These are phyloP conservation scores for Globisporangium spinosum DNA, from an alignment of 352 stramenopile species.

Conservation along the genomic window DNA sequence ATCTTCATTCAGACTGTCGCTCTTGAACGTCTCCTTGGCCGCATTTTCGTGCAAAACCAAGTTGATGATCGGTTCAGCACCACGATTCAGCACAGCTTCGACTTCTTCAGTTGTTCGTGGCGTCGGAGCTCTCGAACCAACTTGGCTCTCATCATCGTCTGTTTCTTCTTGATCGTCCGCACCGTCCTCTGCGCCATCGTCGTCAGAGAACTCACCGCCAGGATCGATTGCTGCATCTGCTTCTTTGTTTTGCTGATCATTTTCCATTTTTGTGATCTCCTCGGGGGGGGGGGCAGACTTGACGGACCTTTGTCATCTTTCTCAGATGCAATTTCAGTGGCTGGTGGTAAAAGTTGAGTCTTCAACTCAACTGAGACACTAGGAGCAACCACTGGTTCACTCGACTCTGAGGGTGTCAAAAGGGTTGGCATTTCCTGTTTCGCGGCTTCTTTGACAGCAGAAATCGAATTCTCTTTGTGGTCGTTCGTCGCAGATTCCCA, in stretches of 20 bases:
- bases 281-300: not conserved
- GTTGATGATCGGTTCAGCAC: not conserved
- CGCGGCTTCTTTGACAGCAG: not conserved
- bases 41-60: not conserved
- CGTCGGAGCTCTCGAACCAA: not conserved
- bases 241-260: not conserved
- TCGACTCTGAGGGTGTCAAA: not conserved
- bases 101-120: not conserved
- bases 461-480: not conserved
- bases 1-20: not conserved
- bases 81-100: not conserved
- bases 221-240: not conserved
- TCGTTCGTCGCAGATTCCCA: not conserved
- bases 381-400: not conserved
- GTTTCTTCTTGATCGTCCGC: slow-evolving; percentile 7
- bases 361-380: slow-evolving; percentile 20
- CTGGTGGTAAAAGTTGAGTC: not conserved
- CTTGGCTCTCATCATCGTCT: slow-evolving; percentile 5
- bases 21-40: not conserved
- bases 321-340: slow-evolving; percentile 7
- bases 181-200: slow-evolving; percentile 10
- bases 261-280: not conserved
- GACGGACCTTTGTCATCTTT: not conserved
- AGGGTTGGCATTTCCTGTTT: not conserved
- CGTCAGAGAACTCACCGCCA: not conserved